Evolutionary conservation across 2,329 filamentous ascomycete genomes (phyloP).

Genomic region (Cadophora gregata): DNA sequence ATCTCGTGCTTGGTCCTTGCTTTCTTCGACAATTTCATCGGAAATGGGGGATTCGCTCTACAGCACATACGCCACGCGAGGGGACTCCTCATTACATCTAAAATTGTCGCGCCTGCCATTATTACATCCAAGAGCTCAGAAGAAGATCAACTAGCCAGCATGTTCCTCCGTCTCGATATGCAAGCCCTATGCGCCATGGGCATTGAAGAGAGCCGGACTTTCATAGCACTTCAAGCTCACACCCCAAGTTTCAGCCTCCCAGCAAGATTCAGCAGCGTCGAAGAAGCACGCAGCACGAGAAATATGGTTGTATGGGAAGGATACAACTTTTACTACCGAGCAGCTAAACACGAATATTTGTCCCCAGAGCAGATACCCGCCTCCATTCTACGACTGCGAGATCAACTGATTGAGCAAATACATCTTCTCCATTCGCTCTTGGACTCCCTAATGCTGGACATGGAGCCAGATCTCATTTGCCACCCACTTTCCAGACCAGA

Average conservation of each 20-base stretch:
- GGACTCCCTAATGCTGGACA: slow-evolving; percentile 53
- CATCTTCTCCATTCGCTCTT: slow-evolving; percentile 25
- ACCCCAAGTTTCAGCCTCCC: slow-evolving; percentile 61
- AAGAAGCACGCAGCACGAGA: slow-evolving; percentile 37
- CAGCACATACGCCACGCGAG: slow-evolving; percentile 53
- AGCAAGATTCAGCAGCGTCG: slow-evolving; percentile 46
- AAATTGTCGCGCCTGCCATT: slow-evolving; percentile 28
- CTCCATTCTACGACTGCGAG: slow-evolving; percentile 18
- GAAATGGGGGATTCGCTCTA: slow-evolving; percentile 61
- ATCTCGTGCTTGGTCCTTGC: slow-evolving; percentile 37
- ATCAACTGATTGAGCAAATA: slow-evolving; percentile 29
- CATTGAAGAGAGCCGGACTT: slow-evolving; percentile 63
- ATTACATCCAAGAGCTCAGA: slow-evolving; percentile 40
- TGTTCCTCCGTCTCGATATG: slow-evolving; percentile 66
- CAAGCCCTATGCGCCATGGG: slow-evolving; percentile 41
- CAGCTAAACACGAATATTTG: slow-evolving; percentile 25
- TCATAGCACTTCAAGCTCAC: slow-evolving; percentile 62
- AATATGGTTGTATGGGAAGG: slow-evolving; percentile 46
- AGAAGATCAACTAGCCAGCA: slow-evolving; percentile 63
- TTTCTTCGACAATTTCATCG: slow-evolving; percentile 40
- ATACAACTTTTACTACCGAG: slow-evolving; percentile 45
- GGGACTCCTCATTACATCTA: slow-evolving; percentile 34
- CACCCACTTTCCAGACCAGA: slow-evolving; percentile 31
- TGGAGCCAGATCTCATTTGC: slow-evolving; percentile 52
- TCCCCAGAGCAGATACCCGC: slow-evolving; percentile 45